A percentile compares a stretch with the other conserved stretches of the same genome.
phyloP scores from a whole-genome alignment of 2,329 filamentous ascomycete species.

The Septoria linicola region DNA sequence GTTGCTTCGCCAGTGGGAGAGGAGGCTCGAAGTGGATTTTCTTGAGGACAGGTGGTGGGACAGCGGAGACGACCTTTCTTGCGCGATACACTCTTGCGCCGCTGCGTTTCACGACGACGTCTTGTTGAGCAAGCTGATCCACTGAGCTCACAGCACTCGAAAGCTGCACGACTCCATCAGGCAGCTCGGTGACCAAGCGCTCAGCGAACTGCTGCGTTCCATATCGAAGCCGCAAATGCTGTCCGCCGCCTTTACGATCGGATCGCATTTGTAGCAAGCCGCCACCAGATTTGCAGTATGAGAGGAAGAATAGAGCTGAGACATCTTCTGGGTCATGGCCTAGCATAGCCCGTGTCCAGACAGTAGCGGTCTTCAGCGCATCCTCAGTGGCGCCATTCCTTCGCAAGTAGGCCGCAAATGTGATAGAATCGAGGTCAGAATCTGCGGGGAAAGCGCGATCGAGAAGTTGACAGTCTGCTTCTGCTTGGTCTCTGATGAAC shows the following conservation, averaged over 20 bases:
- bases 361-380: conserved; percentile 40
- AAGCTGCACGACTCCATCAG: conserved; percentile 10
- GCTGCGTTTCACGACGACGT: conserved; percentile 27
- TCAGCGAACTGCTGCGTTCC: conserved; percentile 47
- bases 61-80: conserved; percentile 49
- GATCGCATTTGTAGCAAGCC: conserved; percentile 54
- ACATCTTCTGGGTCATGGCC: conserved; percentile 51
- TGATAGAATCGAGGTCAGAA: conserved; percentile 37
- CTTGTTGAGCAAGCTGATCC: neutral
- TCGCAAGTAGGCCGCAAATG: conserved; percentile 40
- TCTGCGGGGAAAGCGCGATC: conserved; percentile 29
- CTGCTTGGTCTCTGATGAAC: conserved; percentile 37
- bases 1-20: conserved; percentile 44
- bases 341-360: conserved; percentile 53
- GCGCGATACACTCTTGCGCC: conserved; percentile 36
- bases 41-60: conserved; percentile 48
- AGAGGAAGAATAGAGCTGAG: conserved; percentile 54
- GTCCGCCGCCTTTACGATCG: conserved; percentile 52
- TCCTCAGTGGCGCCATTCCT: conserved; percentile 34
- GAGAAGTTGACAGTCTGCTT: conserved; percentile 39
- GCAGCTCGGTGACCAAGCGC: conserved; percentile 39
- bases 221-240: conserved; percentile 51
- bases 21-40: conserved; percentile 49
- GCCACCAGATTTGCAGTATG: conserved; percentile 54
- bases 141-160: conserved; percentile 26